phyloP scores from a whole-genome alignment of 106 monocot genomes.

The Dioscorea zingiberensis region DNA sequence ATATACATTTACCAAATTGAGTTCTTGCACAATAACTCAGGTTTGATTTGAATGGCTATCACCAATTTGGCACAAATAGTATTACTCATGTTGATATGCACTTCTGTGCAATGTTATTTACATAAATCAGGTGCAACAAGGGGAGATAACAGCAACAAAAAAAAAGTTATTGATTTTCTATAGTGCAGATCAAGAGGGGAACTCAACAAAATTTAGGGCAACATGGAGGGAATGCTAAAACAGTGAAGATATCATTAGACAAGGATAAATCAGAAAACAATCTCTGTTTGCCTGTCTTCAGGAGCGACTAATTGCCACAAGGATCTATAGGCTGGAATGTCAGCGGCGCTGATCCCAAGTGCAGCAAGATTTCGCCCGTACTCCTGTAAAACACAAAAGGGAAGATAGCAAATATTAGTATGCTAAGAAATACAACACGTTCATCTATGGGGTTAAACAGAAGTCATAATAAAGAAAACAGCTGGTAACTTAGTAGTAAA shows the following conservation, averaged over 20 bases:
- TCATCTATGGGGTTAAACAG: neutral
- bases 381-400: constrained; percentile 37
- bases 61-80: too few relatives aligned
- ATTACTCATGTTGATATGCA: too few relatives aligned
- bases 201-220: too few relatives aligned
- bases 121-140: too few relatives aligned
- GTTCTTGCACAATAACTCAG: too few relatives aligned
- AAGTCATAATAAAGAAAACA: neutral
- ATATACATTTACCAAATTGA: too few relatives aligned
- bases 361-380: constrained; percentile 76
- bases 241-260: neutral
- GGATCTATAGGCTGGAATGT: constrained; percentile 56
- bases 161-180: too few relatives aligned
- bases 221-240: neutral
- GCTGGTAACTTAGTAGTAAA: neutral
- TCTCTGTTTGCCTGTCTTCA: constrained; percentile 48
- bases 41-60: too few relatives aligned
- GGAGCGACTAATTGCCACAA: constrained; percentile 92
- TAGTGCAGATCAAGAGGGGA: too few relatives aligned
- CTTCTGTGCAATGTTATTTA: too few relatives aligned
- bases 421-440: neutral
- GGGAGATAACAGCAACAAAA: too few relatives aligned
- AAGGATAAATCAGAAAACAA: constrained; percentile 25
- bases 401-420: neutral
- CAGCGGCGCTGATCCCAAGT: constrained; percentile 53